These are phyloP conservation scores for Geum urbanum DNA, from an alignment of 306 rosid genomes.

Conservation along the genomic window DNA sequence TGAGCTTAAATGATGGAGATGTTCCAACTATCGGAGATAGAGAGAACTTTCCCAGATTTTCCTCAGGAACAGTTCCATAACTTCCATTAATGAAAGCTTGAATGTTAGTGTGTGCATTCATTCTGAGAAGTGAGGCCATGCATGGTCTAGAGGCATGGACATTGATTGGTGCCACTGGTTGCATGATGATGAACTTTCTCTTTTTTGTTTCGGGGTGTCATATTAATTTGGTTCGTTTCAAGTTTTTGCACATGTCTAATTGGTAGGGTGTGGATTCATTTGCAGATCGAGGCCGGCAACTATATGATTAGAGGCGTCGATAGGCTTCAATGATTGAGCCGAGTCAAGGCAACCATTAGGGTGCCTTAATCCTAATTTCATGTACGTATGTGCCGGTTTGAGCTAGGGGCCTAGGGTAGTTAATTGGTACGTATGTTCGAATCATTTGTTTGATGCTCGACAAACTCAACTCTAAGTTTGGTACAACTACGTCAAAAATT, in stretches of 20 bases:
- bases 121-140: slow-evolving; percentile 14
- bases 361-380: too few relatives aligned
- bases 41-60: neutral
- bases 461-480: too few relatives aligned
- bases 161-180: neutral
- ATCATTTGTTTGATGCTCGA: too few relatives aligned
- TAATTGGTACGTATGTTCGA: too few relatives aligned
- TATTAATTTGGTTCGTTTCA: too few relatives aligned
- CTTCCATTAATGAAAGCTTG: neutral
- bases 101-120: slow-evolving; percentile 4
- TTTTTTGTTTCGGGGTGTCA: neutral
- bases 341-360: too few relatives aligned
- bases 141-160: slow-evolving; percentile 10
- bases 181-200: neutral
- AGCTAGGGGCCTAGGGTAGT: too few relatives aligned
- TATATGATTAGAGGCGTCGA: too few relatives aligned
- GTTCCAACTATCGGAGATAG: slow-evolving; percentile 18
- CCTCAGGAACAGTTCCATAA: slow-evolving; percentile 16
- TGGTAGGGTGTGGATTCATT: neutral
- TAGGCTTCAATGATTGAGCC: too few relatives aligned
- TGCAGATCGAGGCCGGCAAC: too few relatives aligned
- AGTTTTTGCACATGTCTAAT: neutral
- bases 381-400: too few relatives aligned
- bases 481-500: too few relatives aligned
- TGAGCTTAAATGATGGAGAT: neutral